Evolutionary conservation across 1,139 yeast genomes (phyloP), one percentile per base, ranked within the genome.

Genomic region (Debaryomyces fabryi): DNA sequence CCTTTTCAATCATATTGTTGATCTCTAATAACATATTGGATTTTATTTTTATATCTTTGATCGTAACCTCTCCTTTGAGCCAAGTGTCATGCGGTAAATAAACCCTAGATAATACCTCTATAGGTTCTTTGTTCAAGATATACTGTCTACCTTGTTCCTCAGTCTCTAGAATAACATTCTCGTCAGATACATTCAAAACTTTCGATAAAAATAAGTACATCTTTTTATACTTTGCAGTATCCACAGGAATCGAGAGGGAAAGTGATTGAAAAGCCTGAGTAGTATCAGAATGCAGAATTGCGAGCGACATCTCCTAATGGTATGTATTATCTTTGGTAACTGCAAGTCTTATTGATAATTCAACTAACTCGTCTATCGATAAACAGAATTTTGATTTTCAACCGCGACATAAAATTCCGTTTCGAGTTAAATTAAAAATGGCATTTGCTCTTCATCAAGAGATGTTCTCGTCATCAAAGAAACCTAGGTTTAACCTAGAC

Each of bases 401-500:
- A 27, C 21, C 37, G 42, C 42, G 42, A 36, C 27, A 34, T 33
- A 37, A 24, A 39, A 24, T 24, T 33, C 41, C 39, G 15, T 25
- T 21, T 39, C 33, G 25, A 33, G 41, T 33, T 39, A 32, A 40
- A 35, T 35, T 39, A 23, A 18, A 25, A 15, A 35, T 35, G 6
- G 15, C 23, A 15, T 9, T 15, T 18, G 12, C n/a, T 20, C 30
- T n/a, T 27, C n/a, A 12, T 12, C 6, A 13, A 45, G 2, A 21
- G 12, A 49, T 49, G 52, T 33, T 49, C 9, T 36, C 43, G 21
- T 44, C 44, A 23, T 18, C 36, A 12, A 63, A 58, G 37, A 65
- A 63, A 48, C 78, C 79, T 16, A 72, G 69, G 60, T 92, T 89
- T 65, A 71, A 81, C 45, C 74, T 90, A 43, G 68, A 75, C 23